Percentiles rank a stretch among this genome's conserved stretches.
Conservation (phyloP, 306 rosid species). For the Vachellia collinsii region DNA sequence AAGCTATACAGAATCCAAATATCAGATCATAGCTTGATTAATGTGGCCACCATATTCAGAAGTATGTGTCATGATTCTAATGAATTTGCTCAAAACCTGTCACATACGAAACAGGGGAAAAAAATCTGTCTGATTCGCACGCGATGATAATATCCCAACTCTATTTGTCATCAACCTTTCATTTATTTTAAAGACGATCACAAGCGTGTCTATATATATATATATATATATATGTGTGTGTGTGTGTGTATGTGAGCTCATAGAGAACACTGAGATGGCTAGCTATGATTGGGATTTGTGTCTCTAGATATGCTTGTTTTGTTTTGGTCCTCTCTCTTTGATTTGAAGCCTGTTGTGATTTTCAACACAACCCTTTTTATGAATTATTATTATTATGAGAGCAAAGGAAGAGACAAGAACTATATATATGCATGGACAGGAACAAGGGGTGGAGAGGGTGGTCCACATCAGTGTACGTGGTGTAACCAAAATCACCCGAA, state of each 20-base stretch:
- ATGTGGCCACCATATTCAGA: constrained; percentile 15
- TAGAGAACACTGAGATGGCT: constrained; percentile 11
- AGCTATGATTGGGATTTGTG: constrained; percentile 27
- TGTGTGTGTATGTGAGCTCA: constrained; percentile 11
- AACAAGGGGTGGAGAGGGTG: constrained; percentile 2
- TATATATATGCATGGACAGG: neutral
- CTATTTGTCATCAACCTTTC: neutral
- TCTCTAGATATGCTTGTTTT: neutral
- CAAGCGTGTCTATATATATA: neutral
- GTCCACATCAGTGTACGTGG: constrained; percentile 37
- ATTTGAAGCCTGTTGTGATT: neutral
- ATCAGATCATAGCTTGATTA: constrained; percentile 24
- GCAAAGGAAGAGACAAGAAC: constrained; percentile 34
- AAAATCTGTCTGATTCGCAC: constrained; percentile 5
- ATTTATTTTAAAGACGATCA: constrained; percentile 25
- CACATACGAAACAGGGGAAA: neutral
- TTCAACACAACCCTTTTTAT: neutral
- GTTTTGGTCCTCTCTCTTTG: neutral
- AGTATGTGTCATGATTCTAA: constrained; percentile 14
- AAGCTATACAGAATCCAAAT: neutral
- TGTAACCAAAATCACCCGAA: constrained; percentile 30
- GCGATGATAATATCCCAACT: neutral
- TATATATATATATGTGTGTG: too few species aligned
- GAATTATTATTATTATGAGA: constrained; percentile 27
- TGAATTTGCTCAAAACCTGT: constrained; percentile 21